Evolutionary conservation across 257 asterid species (phyloP).

Genomic region (Penstemon barbatus): DNA sequence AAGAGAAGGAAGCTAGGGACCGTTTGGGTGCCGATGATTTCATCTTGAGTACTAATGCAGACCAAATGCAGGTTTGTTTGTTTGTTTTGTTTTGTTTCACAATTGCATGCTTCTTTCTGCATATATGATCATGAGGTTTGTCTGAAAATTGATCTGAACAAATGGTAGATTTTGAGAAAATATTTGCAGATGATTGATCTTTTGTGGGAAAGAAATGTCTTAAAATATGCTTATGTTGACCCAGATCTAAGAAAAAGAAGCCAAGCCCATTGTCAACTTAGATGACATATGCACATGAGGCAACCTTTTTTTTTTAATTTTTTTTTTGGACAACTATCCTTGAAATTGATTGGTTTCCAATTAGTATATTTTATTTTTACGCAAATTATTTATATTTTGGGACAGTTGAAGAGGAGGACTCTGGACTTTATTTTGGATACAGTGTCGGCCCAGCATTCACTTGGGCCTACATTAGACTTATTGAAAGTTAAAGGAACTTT

Average conservation of each 20-base stretch:
- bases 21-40: constrained; percentile 78
- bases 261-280: too few species aligned
- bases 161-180: too few species aligned
- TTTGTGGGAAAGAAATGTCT: too few species aligned
- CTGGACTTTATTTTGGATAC: constrained; percentile 77
- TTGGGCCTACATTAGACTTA: constrained; percentile 64
- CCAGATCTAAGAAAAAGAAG: too few species aligned
- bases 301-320: neutral
- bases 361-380: too few species aligned
- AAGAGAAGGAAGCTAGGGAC: constrained; percentile 68
- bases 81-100: neutral
- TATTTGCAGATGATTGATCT: too few species aligned
- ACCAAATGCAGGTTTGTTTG: constrained; percentile 66
- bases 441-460: constrained; percentile 68
- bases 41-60: constrained; percentile 51
- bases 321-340: neutral
- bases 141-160: too few species aligned
- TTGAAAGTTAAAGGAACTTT: constrained; percentile 75
- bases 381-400: neutral
- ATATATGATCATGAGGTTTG: neutral
- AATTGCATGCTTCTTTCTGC: neutral
- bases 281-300: neutral
- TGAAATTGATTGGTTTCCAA: constrained; percentile 6
- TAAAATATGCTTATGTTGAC: too few species aligned
- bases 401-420: constrained; percentile 54